phyloP scores from a whole-genome alignment of 441 rosid species.

The Gossypium gossypioides region DNA sequence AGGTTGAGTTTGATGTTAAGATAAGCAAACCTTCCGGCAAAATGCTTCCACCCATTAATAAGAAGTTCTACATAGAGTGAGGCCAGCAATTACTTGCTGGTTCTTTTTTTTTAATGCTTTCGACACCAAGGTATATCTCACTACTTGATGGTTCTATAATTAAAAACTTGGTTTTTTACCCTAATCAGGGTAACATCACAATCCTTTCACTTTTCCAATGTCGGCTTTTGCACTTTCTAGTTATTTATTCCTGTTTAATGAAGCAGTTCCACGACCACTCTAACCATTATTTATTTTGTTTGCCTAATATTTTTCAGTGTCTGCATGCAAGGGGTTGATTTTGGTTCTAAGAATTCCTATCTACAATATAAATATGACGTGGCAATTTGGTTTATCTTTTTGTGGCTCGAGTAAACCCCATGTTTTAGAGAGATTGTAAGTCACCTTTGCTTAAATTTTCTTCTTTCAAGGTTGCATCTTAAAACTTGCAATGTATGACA shows the following conservation, averaged over 20 bases:
- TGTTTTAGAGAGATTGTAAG: neutral
- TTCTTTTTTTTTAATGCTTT: neutral
- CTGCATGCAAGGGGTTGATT: neutral
- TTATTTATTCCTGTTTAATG: no score
- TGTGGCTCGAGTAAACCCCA: neutral
- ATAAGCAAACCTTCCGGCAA: slow-evolving; percentile 46
- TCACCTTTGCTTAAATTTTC: neutral
- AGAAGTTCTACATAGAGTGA: slow-evolving; percentile 70
- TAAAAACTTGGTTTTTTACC: no score
- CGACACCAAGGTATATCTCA: slow-evolving; percentile 12
- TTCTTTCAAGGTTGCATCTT: neutral
- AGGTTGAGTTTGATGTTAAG: slow-evolving; percentile 57
- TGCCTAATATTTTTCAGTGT: neutral
- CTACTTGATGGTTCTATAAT: slow-evolving; percentile 1
- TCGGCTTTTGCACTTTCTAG: no score
- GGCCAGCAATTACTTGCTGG: slow-evolving; percentile 18
- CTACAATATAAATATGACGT: neutral
- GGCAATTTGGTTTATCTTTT: neutral
- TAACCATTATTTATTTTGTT: neutral
- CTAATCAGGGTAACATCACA: no score
- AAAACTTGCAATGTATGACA: neutral
- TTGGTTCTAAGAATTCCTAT: neutral
- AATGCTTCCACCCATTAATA: slow-evolving; percentile 35
- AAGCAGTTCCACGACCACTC: neutral
- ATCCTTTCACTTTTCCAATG: no score